A percentile compares a stretch with the other conserved stretches of the same genome.
Evolutionary conservation across 1,284 basidiomycete genomes (phyloP).

Genomic region (Fomitopsis schrenkii): DNA sequence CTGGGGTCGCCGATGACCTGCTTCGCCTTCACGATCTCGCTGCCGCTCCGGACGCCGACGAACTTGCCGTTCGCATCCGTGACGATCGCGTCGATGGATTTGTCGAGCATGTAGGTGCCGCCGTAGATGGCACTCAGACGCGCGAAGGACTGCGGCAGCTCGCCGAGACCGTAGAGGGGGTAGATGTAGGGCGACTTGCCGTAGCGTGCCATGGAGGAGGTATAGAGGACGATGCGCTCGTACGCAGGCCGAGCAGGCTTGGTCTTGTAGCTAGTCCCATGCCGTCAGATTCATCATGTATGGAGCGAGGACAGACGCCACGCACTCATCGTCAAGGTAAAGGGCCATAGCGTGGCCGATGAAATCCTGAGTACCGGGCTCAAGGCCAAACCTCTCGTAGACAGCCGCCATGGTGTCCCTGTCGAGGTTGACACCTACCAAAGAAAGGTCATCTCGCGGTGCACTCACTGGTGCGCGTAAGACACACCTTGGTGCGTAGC

Average conservation of each 20-base stretch:
- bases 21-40: conserved; percentile 96
- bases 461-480: background rate
- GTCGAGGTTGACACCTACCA: conserved; percentile 81
- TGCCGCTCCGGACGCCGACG: conserved; percentile 85
- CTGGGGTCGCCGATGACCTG: conserved; percentile 98
- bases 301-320: conserved; percentile 9
- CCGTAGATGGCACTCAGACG: conserved; percentile 98
- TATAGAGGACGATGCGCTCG: conserved; percentile 96
- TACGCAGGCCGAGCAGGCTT: conserved; percentile 90
- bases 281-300: background rate
- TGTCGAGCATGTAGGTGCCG: conserved; percentile 99
- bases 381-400: conserved; percentile 96
- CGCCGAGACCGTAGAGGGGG: conserved; percentile 97
- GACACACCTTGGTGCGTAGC: conserved; percentile 86
- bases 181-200: conserved; percentile 99
- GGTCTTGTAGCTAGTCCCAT: conserved; percentile 74
- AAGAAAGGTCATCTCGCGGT: background rate
- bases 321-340: conserved; percentile 95
- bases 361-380: conserved; percentile 98
- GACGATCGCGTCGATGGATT: conserved; percentile 89
- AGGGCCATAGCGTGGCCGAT: conserved; percentile 99
- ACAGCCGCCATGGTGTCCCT: conserved; percentile 88
- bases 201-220: conserved; percentile 97
- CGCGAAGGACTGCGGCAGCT: conserved; percentile 98
- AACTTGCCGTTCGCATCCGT: conserved; percentile 87